Base-by-base conservation (phyloP, 768 basidiomycete genomes). In the Lactarius vividus region DNA sequence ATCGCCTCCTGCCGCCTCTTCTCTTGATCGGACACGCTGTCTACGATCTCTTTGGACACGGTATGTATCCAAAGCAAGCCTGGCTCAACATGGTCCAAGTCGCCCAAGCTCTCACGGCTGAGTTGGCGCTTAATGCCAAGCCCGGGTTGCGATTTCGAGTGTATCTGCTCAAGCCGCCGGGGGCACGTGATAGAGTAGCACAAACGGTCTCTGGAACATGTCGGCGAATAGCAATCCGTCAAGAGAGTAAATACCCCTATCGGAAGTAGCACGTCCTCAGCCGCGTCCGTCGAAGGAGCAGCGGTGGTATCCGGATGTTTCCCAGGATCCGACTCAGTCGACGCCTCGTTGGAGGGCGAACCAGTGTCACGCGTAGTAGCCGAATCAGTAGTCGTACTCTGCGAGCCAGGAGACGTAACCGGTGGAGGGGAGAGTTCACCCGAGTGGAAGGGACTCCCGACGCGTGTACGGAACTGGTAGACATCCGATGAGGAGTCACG, bases 101-200 rank as follows among this genome's bases (percentile, higher is more conserved):
- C 96, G 26, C 85, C 87, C 56, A 96, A 74, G 75, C 89, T 91
- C 76, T 95, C 92, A 64, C 84, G 80, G 70, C 88, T 92, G 56
- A 91, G 85, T 73, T 92, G 91, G 75, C 92, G 67, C 62, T 56
- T 66, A 31, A 62, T 90, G 73, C 87, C 89, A 66, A 98, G 79
- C 10, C 92, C 95, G 20, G 92, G 92, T 74, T 94, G 87, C 20
- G 91, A 92, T 75, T 95, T 94, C 88, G 33, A 33, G 33, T 33
- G 33, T 33, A 33, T 33, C 75, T 98, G 97, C 77, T 98, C 96
- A 65, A 97, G 76, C 66, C 97, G 79, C 58, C 97, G 78, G 1
- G 97, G 97, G 74, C 97, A 99, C 31, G 94, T 95, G 69, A 98
- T 98, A 69, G 91, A 94, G 75, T 99, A 98, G 78, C 97, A 99